These are phyloP conservation scores for Artemisia tridentata DNA, from an alignment of 129 eudicot species.

Conservation along the genomic window DNA sequence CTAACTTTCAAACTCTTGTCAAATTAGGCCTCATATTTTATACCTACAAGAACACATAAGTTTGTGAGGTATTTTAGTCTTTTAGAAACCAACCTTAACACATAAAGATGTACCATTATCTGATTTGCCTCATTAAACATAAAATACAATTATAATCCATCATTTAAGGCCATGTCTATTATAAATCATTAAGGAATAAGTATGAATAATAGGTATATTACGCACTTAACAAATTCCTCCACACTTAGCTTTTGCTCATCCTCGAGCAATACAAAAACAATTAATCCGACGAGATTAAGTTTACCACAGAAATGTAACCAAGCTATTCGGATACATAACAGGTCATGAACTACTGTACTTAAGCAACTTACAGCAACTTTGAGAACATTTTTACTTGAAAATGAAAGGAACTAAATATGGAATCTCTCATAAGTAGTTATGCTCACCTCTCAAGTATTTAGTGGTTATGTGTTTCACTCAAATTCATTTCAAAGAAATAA, in stretches of 20 bases:
- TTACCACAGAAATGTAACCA: neutral
- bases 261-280: neutral
- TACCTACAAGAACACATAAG: too few species aligned
- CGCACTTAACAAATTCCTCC: neutral
- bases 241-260: neutral
- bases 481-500: neutral
- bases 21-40: too few species aligned
- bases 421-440: neutral
- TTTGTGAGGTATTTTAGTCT: too few species aligned
- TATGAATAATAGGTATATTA: too few species aligned
- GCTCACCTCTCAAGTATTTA: neutral
- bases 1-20: too few species aligned
- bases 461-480: neutral
- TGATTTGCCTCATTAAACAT: too few species aligned
- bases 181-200: too few species aligned
- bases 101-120: too few species aligned
- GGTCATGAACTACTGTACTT: neutral
- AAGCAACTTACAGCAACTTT: neutral
- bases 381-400: neutral
- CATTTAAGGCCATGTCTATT: too few species aligned
- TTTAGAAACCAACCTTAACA: too few species aligned
- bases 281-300: neutral
- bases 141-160: too few species aligned
- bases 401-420: neutral
- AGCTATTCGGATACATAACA: neutral